A percentile compares a stretch with the other conserved stretches of the same genome.
Evolutionary conservation across 108 stramenopile genomes (phyloP).

Genomic region (Schizochytrium sp.): DNA sequence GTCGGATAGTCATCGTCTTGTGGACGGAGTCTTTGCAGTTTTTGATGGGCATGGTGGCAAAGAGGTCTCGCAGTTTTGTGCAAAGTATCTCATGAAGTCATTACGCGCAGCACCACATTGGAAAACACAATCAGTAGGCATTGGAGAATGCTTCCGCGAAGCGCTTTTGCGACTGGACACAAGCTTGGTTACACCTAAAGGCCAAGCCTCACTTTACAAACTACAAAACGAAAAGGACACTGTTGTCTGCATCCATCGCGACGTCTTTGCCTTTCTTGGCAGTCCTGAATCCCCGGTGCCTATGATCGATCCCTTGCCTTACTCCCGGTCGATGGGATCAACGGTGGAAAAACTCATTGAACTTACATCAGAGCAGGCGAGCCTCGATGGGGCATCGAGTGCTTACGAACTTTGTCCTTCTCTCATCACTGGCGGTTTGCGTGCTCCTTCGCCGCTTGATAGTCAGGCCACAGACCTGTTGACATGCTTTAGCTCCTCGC

Average conservation of each 20-base stretch:
- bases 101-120: background rate
- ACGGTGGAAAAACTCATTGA: too few relatives aligned
- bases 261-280: background rate
- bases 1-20: background rate
- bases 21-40: slow-evolving; percentile 35
- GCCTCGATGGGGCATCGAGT: too few relatives aligned
- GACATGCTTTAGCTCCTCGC: background rate
- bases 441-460: too few relatives aligned
- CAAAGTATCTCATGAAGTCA: slow-evolving; percentile 40
- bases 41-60: slow-evolving; percentile 59
- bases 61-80: slow-evolving; percentile 55
- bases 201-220: background rate
- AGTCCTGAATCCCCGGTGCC: background rate
- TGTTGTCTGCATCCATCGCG: slow-evolving; percentile 20
- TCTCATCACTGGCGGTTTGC: too few relatives aligned
- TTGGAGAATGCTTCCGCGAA: slow-evolving; percentile 55
- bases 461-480: background rate
- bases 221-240: slow-evolving; percentile 53
- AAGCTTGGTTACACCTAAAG: background rate
- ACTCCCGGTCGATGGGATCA: background rate
- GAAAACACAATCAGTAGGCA: background rate
- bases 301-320: background rate
- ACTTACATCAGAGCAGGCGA: too few relatives aligned
- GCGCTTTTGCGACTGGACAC: slow-evolving; percentile 37
- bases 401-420: too few relatives aligned